phyloP scores from a whole-genome alignment of 305 asterid genomes.

The Fraxinus albicans region DNA sequence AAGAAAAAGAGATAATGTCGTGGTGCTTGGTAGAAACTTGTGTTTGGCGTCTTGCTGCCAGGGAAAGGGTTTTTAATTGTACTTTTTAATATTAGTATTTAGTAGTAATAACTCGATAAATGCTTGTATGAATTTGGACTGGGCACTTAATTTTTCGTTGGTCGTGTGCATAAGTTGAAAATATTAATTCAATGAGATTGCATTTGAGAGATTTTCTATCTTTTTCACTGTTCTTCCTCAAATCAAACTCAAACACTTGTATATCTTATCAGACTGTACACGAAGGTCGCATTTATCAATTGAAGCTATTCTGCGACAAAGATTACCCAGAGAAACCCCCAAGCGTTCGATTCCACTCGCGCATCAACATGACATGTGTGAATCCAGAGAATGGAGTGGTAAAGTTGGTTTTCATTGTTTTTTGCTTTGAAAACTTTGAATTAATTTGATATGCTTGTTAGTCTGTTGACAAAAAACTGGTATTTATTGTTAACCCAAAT shows the following conservation, averaged over 20 bases:
- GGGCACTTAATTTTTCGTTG: neutral
- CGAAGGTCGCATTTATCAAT: slow-evolving; percentile 39
- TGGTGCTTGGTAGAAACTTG: neutral
- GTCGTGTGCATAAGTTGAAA: neutral
- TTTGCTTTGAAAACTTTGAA: neutral
- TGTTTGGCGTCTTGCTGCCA: neutral
- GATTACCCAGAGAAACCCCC: slow-evolving; percentile 40
- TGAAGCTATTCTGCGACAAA: slow-evolving; percentile 38
- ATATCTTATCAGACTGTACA: slow-evolving; percentile 32
- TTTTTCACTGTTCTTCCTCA: neutral
- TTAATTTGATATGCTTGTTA: neutral
- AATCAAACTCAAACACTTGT: neutral
- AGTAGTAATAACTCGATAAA: neutral
- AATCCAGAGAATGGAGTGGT: slow-evolving; percentile 24
- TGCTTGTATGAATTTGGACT: neutral
- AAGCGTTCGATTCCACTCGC: slow-evolving; percentile 37
- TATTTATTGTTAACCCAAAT: neutral
- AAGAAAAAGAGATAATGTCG: neutral
- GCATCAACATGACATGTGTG: slow-evolving; percentile 37
- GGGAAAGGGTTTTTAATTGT: neutral
- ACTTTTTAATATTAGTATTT: neutral
- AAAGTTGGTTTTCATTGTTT: neutral
- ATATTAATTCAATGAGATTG: neutral
- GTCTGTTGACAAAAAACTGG: neutral
- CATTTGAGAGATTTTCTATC: neutral